Evolutionary conservation across 164 flowering plant species (phyloP).

Genomic region (Magnolia officinalis): DNA sequence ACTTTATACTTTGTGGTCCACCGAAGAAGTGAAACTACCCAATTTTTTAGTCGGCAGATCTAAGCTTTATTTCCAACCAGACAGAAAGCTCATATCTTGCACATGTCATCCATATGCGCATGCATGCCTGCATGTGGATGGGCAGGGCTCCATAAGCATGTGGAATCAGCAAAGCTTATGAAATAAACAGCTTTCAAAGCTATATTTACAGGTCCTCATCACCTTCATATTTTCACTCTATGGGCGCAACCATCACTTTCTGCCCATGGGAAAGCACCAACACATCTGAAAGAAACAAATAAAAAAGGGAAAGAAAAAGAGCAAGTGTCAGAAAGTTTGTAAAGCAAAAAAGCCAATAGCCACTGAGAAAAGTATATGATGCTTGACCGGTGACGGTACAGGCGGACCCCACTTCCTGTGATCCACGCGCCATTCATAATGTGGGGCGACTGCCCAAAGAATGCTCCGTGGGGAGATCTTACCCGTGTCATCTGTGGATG

Average conservation of each 20-base stretch:
- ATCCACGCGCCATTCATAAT: too few relatives aligned
- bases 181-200: constrained; percentile 16
- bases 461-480: neutral
- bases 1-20: neutral
- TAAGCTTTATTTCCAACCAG: neutral
- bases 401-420: too few relatives aligned
- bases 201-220: constrained; percentile 29
- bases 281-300: constrained; percentile 26
- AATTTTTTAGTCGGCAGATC: neutral
- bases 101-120: neutral
- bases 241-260: constrained; percentile 24
- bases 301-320: neutral
- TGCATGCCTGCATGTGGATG: neutral
- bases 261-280: constrained; percentile 48
- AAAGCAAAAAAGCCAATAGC: neutral
- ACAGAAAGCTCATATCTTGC: neutral
- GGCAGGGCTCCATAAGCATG: neutral
- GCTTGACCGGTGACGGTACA: neutral
- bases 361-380: neutral
- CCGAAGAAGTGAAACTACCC: neutral
- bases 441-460: too few relatives aligned
- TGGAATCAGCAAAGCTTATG: neutral
- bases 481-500: too few relatives aligned
- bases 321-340: neutral
- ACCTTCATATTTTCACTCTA: neutral